These are phyloP conservation scores for Lolium perenne DNA, from an alignment of 176 grass and related monocot species.

Conservation along the genomic window DNA sequence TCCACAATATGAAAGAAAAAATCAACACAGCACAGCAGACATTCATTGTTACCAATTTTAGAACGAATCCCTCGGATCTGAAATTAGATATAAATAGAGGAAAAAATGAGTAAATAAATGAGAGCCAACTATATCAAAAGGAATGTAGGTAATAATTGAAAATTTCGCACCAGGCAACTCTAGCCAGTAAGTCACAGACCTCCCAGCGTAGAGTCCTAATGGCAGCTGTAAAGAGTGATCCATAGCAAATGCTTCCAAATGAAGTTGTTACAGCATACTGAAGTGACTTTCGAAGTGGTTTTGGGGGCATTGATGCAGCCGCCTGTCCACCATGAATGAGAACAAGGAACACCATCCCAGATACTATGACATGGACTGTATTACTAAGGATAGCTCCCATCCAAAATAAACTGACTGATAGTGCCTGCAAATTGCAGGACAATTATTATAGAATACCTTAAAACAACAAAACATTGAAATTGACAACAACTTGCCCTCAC, in stretches of 20 bases:
- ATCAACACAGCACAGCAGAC: constrained; percentile 95
- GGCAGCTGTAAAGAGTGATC: constrained; percentile 96
- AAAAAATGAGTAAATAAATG: constrained; percentile 6
- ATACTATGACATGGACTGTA: constrained; percentile 96
- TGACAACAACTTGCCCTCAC: constrained; percentile 91
- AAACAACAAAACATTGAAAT: constrained; percentile 26
- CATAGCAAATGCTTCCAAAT: constrained; percentile 99
- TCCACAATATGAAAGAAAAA: constrained; percentile 98
- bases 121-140: background rate
- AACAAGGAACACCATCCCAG: constrained; percentile 98
- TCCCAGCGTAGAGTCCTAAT: constrained; percentile 96
- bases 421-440: constrained; percentile 65
- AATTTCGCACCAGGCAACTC: background rate
- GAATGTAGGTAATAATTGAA: background rate
- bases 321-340: constrained; percentile 76
- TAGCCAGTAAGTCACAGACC: constrained; percentile 57
- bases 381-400: constrained; percentile 93
- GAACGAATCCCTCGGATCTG: constrained; percentile 94
- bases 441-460: constrained; percentile 19
- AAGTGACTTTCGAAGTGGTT: constrained; percentile 77
- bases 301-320: constrained; percentile 86
- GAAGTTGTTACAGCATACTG: constrained; percentile 86
- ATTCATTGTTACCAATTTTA: constrained; percentile 94
- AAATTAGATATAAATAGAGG: constrained; percentile 27
- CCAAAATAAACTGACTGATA: constrained; percentile 98